Percentiles rank a stretch among this genome's conserved stretches.
These are phyloP conservation scores for Neurospora sp. DNA, from an alignment of 495 filamentous ascomycete genomes.

Conservation along the genomic window DNA sequence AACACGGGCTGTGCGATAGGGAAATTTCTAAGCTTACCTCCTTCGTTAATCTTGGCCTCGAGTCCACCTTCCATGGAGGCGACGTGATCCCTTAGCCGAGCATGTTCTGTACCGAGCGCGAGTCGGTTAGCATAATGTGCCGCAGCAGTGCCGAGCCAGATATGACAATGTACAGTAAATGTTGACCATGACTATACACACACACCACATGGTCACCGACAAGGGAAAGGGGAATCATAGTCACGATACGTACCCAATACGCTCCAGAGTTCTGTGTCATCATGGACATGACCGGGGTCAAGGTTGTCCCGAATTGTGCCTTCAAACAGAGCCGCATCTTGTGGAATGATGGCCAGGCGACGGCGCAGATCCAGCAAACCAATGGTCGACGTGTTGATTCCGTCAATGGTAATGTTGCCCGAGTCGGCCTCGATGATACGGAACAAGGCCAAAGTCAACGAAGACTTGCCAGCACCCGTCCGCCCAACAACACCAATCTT, in stretches of 20 bases:
- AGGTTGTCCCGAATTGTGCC: constrained; percentile 93
- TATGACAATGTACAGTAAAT: background rate
- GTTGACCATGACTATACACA: constrained; percentile 8
- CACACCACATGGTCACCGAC: constrained; percentile 5
- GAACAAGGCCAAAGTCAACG: constrained; percentile 87
- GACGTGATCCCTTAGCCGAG: constrained; percentile 85
- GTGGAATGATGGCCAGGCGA: constrained; percentile 93
- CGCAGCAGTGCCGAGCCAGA: constrained; percentile 3
- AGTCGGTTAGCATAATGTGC: constrained; percentile 13
- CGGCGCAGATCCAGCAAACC: constrained; percentile 82
- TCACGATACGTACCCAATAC: constrained; percentile 63
- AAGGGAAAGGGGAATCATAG: constrained; percentile 16
- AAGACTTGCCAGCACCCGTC: constrained; percentile 94
- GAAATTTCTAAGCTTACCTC: constrained; percentile 50
- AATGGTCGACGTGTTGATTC: constrained; percentile 79
- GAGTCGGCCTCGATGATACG: constrained; percentile 81
- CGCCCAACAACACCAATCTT: constrained; percentile 97
- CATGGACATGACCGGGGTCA: constrained; percentile 88
- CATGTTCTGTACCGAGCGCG: constrained; percentile 57
- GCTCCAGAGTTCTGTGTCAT: constrained; percentile 96
- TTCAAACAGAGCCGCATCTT: constrained; percentile 96
- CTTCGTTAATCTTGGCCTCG: constrained; percentile 87
- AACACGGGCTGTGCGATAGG: constrained; percentile 1
- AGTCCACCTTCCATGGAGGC: constrained; percentile 79
- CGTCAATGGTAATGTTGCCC: constrained; percentile 82